These are phyloP conservation scores for Acanthamoeba lenticulata DNA, from an alignment of 208 protist species.

Conservation along the genomic window DNA sequence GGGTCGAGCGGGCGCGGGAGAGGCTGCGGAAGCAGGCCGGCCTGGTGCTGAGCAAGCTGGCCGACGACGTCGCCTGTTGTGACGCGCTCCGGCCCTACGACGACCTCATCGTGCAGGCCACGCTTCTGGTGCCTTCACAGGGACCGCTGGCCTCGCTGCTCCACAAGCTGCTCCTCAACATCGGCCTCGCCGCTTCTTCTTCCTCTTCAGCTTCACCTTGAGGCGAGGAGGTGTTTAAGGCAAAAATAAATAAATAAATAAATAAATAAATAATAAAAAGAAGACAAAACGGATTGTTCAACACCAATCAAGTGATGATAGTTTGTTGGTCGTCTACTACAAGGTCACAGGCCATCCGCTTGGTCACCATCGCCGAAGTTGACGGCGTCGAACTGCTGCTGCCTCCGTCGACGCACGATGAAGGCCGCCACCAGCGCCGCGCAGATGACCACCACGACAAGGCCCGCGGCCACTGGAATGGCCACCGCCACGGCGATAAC, in stretches of 20 bases:
- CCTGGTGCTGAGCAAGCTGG: conserved; percentile 23
- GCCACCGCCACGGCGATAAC: neutral
- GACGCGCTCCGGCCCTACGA: neutral
- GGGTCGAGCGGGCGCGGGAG: neutral
- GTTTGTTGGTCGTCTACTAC: too few species aligned
- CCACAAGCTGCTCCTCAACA: neutral
- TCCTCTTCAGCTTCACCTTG: neutral
- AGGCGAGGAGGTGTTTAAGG: neutral
- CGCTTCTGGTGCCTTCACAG: neutral
- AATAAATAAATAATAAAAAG: too few species aligned
- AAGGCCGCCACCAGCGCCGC: neutral
- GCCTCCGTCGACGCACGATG: neutral
- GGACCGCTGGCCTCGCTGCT: neutral
- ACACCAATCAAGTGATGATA: too few species aligned
- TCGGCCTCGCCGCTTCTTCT: neutral
- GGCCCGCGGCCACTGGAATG: neutral
- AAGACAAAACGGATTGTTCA: too few species aligned
- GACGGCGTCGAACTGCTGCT: neutral
- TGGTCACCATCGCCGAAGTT: neutral
- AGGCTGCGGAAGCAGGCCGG: neutral
- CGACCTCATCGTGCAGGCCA: neutral
- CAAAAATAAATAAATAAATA: neutral
- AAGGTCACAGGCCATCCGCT: neutral
- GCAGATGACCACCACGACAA: neutral
- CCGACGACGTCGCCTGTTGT: neutral